Percentiles rank a stretch among this genome's conserved stretches.
Evolutionary conservation across 306 rosid species (phyloP).

Genomic region (Malus fusca): DNA sequence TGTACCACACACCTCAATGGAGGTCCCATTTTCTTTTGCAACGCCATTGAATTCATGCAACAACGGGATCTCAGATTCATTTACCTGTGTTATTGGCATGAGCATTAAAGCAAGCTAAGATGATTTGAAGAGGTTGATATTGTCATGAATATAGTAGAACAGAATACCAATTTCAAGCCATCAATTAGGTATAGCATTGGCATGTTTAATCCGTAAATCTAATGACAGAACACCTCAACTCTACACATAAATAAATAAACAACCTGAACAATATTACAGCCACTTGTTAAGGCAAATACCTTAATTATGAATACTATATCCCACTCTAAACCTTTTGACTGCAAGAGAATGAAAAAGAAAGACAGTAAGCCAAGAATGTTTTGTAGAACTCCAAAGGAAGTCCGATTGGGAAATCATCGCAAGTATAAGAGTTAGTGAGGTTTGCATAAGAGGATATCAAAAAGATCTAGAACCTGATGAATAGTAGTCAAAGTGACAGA

Average conservation of each 20-base stretch:
- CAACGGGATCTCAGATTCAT: slow-evolving; percentile 88
- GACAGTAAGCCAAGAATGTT: neutral
- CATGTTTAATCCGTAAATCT: neutral
- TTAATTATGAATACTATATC: slow-evolving; percentile 87
- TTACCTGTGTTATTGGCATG: slow-evolving; percentile 44
- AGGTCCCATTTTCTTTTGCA: slow-evolving; percentile 54
- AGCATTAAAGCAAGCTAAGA: slow-evolving; percentile 18
- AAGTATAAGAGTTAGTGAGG: neutral
- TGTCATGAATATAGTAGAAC: neutral
- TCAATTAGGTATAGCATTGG: neutral
- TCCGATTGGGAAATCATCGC: neutral
- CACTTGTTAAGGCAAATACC: slow-evolving; percentile 36
- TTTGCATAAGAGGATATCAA: neutral
- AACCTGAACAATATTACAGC: neutral
- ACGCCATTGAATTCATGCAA: slow-evolving; percentile 60
- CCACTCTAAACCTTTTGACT: slow-evolving; percentile 99
- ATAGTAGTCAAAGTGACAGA: slow-evolving; percentile 89
- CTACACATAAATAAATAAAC: neutral
- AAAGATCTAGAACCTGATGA: slow-evolving; percentile 60
- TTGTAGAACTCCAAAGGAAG: neutral
- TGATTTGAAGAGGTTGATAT: neutral
- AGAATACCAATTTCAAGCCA: neutral
- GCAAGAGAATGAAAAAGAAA: slow-evolving; percentile 19
- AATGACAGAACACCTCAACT: neutral
- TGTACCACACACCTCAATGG: slow-evolving; percentile 54